Evolutionary conservation across 2,329 filamentous ascomycete species (phyloP).

Genomic region (Botryosphaeria dothidea): DNA sequence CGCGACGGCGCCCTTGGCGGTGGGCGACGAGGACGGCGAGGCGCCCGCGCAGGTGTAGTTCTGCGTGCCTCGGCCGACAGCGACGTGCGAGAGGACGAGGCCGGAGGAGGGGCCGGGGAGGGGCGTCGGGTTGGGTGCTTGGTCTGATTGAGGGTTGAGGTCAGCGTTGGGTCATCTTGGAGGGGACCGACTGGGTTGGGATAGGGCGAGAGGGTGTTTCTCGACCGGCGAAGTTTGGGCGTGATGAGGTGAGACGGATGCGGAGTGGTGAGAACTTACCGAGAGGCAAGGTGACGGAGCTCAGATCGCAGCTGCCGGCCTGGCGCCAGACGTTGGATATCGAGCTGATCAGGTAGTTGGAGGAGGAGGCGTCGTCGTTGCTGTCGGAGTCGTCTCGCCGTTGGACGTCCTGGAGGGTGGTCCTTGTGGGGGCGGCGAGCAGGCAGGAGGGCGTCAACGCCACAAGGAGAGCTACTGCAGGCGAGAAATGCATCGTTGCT

Average conservation of each 20-base stretch:
- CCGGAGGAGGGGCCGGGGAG: slow-evolving; percentile 64
- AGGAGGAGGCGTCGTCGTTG: not conserved
- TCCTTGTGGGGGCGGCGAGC: slow-evolving; percentile 34
- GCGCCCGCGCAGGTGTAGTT: slow-evolving; percentile 83
- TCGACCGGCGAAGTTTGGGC: no score
- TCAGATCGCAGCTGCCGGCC: slow-evolving; percentile 31
- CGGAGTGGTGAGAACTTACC: slow-evolving; percentile 28
- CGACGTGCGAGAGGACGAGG: slow-evolving; percentile 71
- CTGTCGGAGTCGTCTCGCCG: slow-evolving; percentile 1
- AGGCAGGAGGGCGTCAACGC: slow-evolving; percentile 35
- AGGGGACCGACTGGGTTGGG: not conserved
- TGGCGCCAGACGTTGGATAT: slow-evolving; percentile 12
- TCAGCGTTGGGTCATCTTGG: slow-evolving; percentile 23
- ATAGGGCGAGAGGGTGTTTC: no score
- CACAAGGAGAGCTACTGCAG: slow-evolving; percentile 32
- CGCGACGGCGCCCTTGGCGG: slow-evolving; percentile 71
- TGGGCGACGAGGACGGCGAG: slow-evolving; percentile 58
- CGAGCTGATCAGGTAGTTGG: not conserved
- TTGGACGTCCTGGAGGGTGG: not conserved
- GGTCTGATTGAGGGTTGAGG: slow-evolving; percentile 17
- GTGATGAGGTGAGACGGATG: not conserved
- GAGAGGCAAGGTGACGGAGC: slow-evolving; percentile 30
- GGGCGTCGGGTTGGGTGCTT: slow-evolving; percentile 47
- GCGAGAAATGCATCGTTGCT: slow-evolving; percentile 36
- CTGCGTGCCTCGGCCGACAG: slow-evolving; percentile 83